Base-by-base conservation (phyloP, 495 filamentous ascomycete species). In the Daldinia decipiens region DNA sequence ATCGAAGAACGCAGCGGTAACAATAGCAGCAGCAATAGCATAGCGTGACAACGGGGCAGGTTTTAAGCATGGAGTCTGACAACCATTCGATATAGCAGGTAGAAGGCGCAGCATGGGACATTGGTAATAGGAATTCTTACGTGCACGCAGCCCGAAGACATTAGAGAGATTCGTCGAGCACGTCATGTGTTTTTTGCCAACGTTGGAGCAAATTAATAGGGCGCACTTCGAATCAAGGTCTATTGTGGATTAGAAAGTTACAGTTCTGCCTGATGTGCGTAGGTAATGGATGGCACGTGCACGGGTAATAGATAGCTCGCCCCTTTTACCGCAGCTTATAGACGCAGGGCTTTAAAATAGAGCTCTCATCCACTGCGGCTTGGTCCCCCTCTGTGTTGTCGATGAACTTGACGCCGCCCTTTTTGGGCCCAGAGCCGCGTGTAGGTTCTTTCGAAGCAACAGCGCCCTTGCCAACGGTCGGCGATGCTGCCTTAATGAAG, bases 321-420 rank as follows among this genome's bases (percentile, higher is more conserved):
- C 65, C 26, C 12, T 31, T 36, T 21, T 79, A 97, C 71, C 95
- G 87, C 60, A 94, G 85, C 85, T 98, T 99, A 76, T 99, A 99
- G 57, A 98, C 91, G 83, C 96, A 99, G 15, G 95, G 96, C 84
- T 99, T 98, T 61, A 99, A 79, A 56, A 97, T 89, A 68, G 83
- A 85, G 38, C 85, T 86, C 78, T 91, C 92, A 60, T 87, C 76
- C n/a, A 78, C 78, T 62, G 82, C 78, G 15, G 80, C 84, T 63
- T 85, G 82, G n/a, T 85, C 84, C 40, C 85, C 84, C 34, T 86
- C 79, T 12, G 74, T 80, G 19, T 87, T 80, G 19, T 87, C 83
- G 50, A 82, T 81, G 40, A 81, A 79, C 31, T 86, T 86, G 54
- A 90, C 82, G 72, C 87, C 90, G 67, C 84, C 88, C 78, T 83